Evolutionary conservation across 805 yeast genomes (phyloP), one percentile per base, ranked within the genome.

Genomic region (Teunomyces aglyptinius): DNA sequence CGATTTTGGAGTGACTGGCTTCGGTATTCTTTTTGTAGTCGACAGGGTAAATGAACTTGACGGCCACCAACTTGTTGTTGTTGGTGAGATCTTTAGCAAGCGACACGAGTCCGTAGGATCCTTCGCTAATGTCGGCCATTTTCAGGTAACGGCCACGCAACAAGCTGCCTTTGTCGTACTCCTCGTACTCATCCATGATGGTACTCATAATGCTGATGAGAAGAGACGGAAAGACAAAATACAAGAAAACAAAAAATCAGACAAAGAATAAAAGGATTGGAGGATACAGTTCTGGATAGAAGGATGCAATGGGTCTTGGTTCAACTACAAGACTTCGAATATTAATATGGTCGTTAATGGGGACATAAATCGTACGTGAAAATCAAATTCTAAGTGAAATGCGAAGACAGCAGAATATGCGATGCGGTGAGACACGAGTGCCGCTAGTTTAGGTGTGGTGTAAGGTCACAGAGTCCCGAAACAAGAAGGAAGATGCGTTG

Each of bases 81-180:
- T 60, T 49, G 32, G 71, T 66, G 20, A 76, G 73, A 63, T 92
- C 96, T 57, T 82, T 83, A 7, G 96, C 97, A 20, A 92, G 75
- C 2, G 95, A 83, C 6, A 92, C 98, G 40, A 86, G 78, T 43
- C 98, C 98, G 65, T 89, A 92, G 0, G 97, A 89, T 26, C 98
- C 98, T 64, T 89, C 91, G 60, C 91, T 88, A 49, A 92, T 80
- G 59, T 83, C 88, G 48, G 80, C 82, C 18, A 89, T 74, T 55
- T 84, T 84, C 48, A 72, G 69, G 68, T 89, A 92, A 46, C 86
- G 73, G 45, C 73, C 73, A 49, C 82, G 77, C 47, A 89, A 70
- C 38, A 86, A 71, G 15, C 55, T 58, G 16, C 77, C 77, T 18
- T 57, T 54, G 48, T 66, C 70, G 52, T 73, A 73, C 29, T 49